These are phyloP conservation scores for Zelonia costaricensis DNA, from an alignment of 208 protist genomes.

Conservation along the genomic window DNA sequence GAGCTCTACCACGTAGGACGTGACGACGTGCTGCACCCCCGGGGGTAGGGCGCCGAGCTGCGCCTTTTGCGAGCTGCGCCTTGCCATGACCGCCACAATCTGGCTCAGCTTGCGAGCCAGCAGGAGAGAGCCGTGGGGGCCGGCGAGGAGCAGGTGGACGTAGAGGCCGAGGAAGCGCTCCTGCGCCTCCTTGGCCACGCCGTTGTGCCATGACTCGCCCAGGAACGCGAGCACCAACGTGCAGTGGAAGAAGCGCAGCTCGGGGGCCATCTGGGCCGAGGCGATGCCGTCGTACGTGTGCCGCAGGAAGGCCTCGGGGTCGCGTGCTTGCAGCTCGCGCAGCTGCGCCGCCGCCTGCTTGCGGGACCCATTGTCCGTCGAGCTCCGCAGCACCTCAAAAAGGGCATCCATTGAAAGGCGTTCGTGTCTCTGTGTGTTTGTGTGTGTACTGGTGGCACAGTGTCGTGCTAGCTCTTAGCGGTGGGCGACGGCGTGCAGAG, in stretches of 20 bases:
- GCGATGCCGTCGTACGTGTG: slow-evolving; percentile 58
- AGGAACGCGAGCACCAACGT: slow-evolving; percentile 63
- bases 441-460: background rate
- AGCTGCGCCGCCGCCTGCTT: slow-evolving; percentile 56
- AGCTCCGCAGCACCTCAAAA: slow-evolving; percentile 52
- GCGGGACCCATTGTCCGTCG: slow-evolving; percentile 62
- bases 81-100: slow-evolving; percentile 64
- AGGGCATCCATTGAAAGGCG: slow-evolving; percentile 44
- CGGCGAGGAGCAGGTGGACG: slow-evolving; percentile 33
- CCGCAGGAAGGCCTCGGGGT: slow-evolving; percentile 59
- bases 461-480: background rate
- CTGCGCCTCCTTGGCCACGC: slow-evolving; percentile 37
- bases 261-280: slow-evolving; percentile 14
- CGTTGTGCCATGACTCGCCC: slow-evolving; percentile 62
- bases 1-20: slow-evolving; percentile 28
- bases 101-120: slow-evolving; percentile 62
- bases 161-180: slow-evolving; percentile 40
- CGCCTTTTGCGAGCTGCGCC: slow-evolving; percentile 28
- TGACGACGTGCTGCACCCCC: slow-evolving; percentile 32
- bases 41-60: slow-evolving; percentile 38
- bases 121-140: slow-evolving; percentile 24
- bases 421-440: background rate
- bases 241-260: slow-evolving; percentile 72
- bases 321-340: slow-evolving; percentile 49
- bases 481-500: background rate